Conservation (phyloP, 2,329 filamentous ascomycete species). For the Aspergillus fumigatus region DNA sequence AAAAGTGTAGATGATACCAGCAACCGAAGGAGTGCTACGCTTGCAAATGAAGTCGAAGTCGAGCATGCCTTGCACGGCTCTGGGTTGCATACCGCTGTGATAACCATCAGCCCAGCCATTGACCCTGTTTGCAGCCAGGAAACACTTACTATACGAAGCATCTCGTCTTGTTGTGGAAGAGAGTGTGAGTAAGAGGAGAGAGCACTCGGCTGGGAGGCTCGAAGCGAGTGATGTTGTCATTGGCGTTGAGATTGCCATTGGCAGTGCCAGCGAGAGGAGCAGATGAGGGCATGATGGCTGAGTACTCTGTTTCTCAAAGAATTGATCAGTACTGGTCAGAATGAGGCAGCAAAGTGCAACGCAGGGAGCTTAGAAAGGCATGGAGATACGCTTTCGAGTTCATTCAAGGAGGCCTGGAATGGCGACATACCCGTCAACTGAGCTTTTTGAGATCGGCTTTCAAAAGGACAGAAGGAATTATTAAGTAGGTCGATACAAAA, state of each 20-base stretch:
- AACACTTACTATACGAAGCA: conserved; percentile 87
- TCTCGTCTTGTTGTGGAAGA: conserved; percentile 99
- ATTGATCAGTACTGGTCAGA: background rate
- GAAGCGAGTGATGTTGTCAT: conserved; percentile 99
- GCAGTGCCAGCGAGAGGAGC: conserved; percentile 46
- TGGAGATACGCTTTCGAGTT: background rate
- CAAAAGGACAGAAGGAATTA: conserved; percentile 10
- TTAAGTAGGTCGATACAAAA: conserved; percentile 11
- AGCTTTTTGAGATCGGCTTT: conserved; percentile 11
- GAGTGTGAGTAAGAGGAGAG: conserved; percentile 83
- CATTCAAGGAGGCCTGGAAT: background rate
- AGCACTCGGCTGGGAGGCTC: conserved; percentile 84
- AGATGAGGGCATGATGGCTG: conserved; percentile 53
- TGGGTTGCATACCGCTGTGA: conserved; percentile 81
- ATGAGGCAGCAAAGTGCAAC: background rate
- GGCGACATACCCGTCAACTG: conserved; percentile 17
- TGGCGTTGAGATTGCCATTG: conserved; percentile 62
- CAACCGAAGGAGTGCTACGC: conserved; percentile 90
- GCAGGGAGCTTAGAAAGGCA: background rate
- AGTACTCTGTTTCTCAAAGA: conserved; percentile 9
- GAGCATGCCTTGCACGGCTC: conserved; percentile 87
- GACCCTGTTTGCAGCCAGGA: background rate
- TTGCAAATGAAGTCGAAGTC: conserved; percentile 99
- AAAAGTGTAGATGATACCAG: conserved; percentile 99
- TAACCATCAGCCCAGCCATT: conserved; percentile 9